Evolutionary conservation across 1,284 basidiomycete genomes (phyloP), one percentile per base, ranked within the genome.

Genomic region (Coriolopsis trogii): DNA sequence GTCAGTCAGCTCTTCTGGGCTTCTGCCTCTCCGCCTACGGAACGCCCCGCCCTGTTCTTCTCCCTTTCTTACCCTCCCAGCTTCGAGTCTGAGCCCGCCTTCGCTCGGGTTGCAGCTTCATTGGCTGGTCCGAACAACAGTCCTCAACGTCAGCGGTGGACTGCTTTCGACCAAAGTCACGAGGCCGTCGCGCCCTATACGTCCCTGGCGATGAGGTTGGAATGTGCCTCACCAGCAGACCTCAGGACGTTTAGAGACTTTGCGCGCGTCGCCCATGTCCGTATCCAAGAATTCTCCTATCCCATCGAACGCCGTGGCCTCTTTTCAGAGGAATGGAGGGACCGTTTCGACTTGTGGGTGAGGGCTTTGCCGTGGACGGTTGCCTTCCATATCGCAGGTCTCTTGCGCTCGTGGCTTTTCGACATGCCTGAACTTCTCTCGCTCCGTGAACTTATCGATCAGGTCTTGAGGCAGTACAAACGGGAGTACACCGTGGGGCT

Each of bases 381-480:
- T 13, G 74, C 80, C 3, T 85, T 83, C 59, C 83, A 86, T 60
- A 65, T 84, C 18, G 77, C 81, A 56, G 72, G 75, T 0, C 62
- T 85, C 3, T 53, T 80, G 3, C 71, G 71, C 4, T 71, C 67
- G 24, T 56, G 72, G 36, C 49, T 67, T 20, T 65, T 82, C 33
- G 79, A 83, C 59, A 65, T 77, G 38, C 60, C 55, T 18, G 82
- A 85, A 62, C 65, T 82, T 25, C 63, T 81, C 16, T 53, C 53
- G 1, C 67, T 85, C 26, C 65, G 73, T 13, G 68, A 70, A 0
- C 39, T 58, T n/a, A 70, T 84, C 28, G 54, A 65, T 0, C 12
- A 49, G 0, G 51, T 77, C 37, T 50, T 70, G 23, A 44, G 55
- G 1, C 38, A 37, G 38, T 67, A 68, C 40, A 77, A 73, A 24